Evolutionary conservation across 257 asterid genomes (phyloP).

Genomic region (Nicotiana noctiflora): DNA sequence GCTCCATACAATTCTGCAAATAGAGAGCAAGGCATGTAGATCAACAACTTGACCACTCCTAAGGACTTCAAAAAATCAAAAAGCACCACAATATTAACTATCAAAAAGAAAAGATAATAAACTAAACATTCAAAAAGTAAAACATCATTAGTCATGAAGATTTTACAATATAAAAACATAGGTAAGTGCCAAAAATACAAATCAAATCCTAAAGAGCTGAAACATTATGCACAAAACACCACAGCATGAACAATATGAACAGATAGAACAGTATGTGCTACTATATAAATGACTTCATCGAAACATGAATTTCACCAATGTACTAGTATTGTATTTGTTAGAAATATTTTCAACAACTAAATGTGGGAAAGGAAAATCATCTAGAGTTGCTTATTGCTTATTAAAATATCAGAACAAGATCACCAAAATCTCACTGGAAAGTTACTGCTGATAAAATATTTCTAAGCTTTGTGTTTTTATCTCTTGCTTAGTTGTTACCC

Average conservation of each 20-base stretch:
- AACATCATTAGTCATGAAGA: neutral
- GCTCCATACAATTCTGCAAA: slow-evolving; percentile 64
- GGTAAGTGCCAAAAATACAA: neutral
- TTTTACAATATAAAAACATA: neutral
- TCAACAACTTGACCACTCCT: neutral
- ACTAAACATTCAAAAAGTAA: neutral
- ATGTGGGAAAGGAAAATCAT: neutral
- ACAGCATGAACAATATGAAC: neutral
- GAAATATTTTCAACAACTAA: neutral
- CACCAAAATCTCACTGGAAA: neutral
- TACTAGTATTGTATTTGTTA: neutral
- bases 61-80: neutral
- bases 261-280: neutral
- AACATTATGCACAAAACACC: neutral
- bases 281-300: neutral
- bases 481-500: neutral
- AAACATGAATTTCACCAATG: neutral
- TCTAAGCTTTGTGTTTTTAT: neutral
- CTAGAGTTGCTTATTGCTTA: neutral
- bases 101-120: neutral
- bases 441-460: neutral
- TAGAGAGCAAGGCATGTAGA: neutral
- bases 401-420: neutral
- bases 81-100: neutral
- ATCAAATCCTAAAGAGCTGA: neutral